These are phyloP conservation scores for Forsythia viridissima DNA, from an alignment of 257 asterid species.

Conservation along the genomic window DNA sequence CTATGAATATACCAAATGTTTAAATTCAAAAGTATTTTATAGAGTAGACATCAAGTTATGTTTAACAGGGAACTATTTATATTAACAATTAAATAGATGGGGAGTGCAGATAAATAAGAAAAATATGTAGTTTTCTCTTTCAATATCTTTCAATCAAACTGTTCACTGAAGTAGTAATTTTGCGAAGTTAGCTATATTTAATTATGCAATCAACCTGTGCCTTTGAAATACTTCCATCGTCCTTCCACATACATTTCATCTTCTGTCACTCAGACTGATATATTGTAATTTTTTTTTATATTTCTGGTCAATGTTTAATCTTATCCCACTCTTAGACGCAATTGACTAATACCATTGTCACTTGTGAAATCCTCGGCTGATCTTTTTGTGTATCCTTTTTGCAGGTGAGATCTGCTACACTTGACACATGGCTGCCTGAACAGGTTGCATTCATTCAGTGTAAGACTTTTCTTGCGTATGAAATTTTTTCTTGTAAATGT, in stretches of 20 bases:
- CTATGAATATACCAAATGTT: neutral
- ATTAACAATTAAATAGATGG: neutral
- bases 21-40: neutral
- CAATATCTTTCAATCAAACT: neutral
- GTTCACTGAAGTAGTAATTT: neutral
- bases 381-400: constrained; percentile 23
- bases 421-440: constrained; percentile 99
- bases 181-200: neutral
- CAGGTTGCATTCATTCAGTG: constrained; percentile 97
- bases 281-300: constrained; percentile 1
- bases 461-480: constrained; percentile 42
- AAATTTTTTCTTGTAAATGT: neutral
- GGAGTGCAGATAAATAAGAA: neutral
- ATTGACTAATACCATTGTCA: constrained; percentile 19
- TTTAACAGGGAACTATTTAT: neutral
- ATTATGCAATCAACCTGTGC: constrained; percentile 4
- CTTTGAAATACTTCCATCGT: constrained; percentile 1
- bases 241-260: constrained; percentile 10
- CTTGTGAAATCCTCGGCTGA: constrained; percentile 14
- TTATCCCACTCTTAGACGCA: neutral
- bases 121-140: neutral
- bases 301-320: constrained; percentile 2
- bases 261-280: neutral
- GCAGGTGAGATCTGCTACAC: constrained; percentile 99
- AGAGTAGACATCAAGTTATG: neutral